Conservation (phyloP, 2,329 filamentous ascomycete genomes). For the Coniochaeta sp. region DNA sequence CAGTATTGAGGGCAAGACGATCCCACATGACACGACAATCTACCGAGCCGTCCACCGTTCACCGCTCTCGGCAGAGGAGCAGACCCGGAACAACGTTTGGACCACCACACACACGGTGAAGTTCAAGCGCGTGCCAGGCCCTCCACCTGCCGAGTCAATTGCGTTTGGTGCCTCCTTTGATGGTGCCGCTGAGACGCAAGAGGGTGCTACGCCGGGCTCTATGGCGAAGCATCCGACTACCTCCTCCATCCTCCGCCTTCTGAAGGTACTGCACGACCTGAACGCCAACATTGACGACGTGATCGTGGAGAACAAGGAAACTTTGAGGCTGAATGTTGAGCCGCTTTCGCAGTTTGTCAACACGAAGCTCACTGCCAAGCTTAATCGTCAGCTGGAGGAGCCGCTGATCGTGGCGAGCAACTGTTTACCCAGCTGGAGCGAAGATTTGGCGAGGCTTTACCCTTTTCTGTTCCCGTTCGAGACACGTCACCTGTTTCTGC, state of each 20-base stretch:
- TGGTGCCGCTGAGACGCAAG: constrained; percentile 42
- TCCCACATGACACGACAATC: constrained; percentile 89
- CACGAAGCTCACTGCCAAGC: constrained; percentile 93
- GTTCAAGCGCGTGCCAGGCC: constrained; percentile 79
- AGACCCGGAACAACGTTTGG: constrained; percentile 74
- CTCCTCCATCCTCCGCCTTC: constrained; percentile 76
- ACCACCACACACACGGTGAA: constrained; percentile 85
- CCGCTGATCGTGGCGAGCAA: constrained; percentile 95
- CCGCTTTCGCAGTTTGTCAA: constrained; percentile 94
- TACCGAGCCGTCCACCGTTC: constrained; percentile 84
- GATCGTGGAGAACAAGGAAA: constrained; percentile 67
- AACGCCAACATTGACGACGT: constrained; percentile 94
- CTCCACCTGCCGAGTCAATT: constrained; percentile 66
- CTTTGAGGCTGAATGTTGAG: constrained; percentile 67
- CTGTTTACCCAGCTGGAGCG: constrained; percentile 91
- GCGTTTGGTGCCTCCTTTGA: constrained; percentile 50
- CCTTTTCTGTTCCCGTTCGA: constrained; percentile 98
- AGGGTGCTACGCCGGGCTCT: constrained; percentile 65
- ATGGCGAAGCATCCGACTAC: constrained; percentile 78
- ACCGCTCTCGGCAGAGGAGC: constrained; percentile 47
- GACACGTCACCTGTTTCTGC: constrained; percentile 90
- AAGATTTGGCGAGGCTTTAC: constrained; percentile 87
- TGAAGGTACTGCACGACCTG: constrained; percentile 85
- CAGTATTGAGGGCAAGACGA: constrained; percentile 73
- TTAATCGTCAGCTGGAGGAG: constrained; percentile 94